Evolutionary conservation across 495 filamentous ascomycete genomes (phyloP).

Genomic region (Penicillium simplicissimum): DNA sequence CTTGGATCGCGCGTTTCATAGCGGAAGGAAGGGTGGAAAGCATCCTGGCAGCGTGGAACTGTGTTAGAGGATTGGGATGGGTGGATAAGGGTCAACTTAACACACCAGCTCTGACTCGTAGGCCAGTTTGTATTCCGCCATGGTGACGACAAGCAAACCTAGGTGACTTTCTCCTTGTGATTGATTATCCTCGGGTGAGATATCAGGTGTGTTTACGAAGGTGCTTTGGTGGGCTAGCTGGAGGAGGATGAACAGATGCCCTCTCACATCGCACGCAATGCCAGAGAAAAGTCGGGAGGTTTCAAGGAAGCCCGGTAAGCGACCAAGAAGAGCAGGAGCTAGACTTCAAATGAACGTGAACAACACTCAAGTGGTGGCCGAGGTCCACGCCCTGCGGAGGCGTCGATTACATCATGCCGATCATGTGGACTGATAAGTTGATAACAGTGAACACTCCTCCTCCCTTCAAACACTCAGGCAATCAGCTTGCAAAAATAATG

Average conservation of each 20-base stretch:
- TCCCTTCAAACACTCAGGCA: not conserved
- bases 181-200: not conserved
- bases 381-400: conserved; percentile 19
- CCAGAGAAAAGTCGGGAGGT: not conserved
- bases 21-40: conserved; percentile 52
- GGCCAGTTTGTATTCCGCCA: conserved; percentile 36
- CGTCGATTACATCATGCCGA: conserved; percentile 35
- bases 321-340: not conserved
- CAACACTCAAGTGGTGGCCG: conserved; percentile 17
- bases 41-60: conserved; percentile 38
- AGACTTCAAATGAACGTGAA: conserved; percentile 23
- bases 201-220: not conserved
- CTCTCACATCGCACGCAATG: not conserved
- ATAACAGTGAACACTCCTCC: too few relatives aligned
- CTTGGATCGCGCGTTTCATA: conserved; percentile 40
- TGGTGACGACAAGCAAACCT: conserved; percentile 15
- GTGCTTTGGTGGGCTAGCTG: not conserved
- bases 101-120: conserved; percentile 39
- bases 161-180: not conserved
- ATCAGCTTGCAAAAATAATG: too few relatives aligned
- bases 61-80: not conserved
- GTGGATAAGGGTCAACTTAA: not conserved
- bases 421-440: conserved; percentile 18
- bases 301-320: not conserved
- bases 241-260: not conserved